phyloP scores from a whole-genome alignment of 2,329 filamentous ascomycete genomes.

The Aspergillus vadensis region DNA sequence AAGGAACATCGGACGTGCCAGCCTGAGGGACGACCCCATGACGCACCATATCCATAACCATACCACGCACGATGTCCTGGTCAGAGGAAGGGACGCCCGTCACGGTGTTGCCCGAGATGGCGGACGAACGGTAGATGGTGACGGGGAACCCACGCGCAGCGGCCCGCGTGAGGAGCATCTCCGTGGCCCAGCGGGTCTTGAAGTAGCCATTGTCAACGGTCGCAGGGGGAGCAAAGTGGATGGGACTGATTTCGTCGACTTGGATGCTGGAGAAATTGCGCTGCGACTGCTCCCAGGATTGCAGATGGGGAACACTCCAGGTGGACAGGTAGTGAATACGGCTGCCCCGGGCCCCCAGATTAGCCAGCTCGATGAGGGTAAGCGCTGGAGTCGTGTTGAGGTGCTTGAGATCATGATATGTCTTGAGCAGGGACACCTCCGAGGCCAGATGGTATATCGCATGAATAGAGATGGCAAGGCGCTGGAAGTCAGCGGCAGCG shows the following conservation, averaged over 20 bases:
- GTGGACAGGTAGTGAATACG: constrained; percentile 9
- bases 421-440: constrained; percentile 2
- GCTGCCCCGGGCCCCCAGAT: neutral
- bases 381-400: neutral
- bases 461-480: neutral
- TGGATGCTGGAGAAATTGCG: neutral
- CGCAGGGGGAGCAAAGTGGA: neutral
- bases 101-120: neutral
- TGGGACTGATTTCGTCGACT: neutral
- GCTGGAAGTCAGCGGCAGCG: neutral
- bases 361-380: constrained; percentile 1
- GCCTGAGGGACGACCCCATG: neutral
- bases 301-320: constrained; percentile 7
- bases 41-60: constrained; percentile 3
- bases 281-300: neutral
- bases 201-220: constrained; percentile 3
- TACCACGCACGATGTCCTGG: neutral
- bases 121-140: constrained; percentile 5
- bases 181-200: constrained; percentile 5
- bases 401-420: neutral
- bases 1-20: neutral
- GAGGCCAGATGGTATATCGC: constrained; percentile 2
- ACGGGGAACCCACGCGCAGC: constrained; percentile 3
- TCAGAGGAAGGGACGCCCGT: neutral
- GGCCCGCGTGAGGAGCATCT: neutral